A percentile compares a stretch with the other conserved stretches of the same genome.
phyloP scores from a whole-genome alignment of 805 yeast species.

The Monosporozyma unispora region DNA sequence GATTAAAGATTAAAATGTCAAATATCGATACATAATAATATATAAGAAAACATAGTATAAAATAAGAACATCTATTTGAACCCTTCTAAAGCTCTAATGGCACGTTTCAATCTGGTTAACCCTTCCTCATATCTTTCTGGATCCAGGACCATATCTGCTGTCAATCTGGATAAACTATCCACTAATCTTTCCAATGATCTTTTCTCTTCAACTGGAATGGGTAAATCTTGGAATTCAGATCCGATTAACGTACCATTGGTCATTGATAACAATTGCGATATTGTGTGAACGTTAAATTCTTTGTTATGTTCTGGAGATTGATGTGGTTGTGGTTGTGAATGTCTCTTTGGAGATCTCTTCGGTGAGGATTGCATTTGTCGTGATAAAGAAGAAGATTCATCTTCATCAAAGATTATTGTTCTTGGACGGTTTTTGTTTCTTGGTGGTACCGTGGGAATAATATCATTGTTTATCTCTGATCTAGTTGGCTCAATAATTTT shows the following conservation, averaged over 20 bases:
- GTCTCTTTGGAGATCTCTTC: background rate
- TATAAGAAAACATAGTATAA: background rate
- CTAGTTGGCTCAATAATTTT: slow-evolving; percentile 14
- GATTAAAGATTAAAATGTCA: background rate
- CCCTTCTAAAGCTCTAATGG: slow-evolving; percentile 81
- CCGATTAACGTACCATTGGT: slow-evolving; percentile 37
- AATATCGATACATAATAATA: background rate
- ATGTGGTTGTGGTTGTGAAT: slow-evolving; percentile 1
- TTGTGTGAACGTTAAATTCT: slow-evolving; percentile 27
- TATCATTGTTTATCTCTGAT: slow-evolving; percentile 12
- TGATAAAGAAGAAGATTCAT: background rate
- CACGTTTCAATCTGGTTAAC: slow-evolving; percentile 66
- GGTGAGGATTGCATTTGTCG: background rate
- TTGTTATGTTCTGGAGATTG: background rate
- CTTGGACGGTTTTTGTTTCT: slow-evolving; percentile 27
- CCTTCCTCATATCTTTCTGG: slow-evolving; percentile 76
- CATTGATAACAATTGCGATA: slow-evolving; percentile 31
- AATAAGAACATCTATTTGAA: slow-evolving; percentile 25
- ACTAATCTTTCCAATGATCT: slow-evolving; percentile 76
- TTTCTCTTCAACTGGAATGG: slow-evolving; percentile 67
- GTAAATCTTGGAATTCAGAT: slow-evolving; percentile 62
- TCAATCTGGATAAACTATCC: slow-evolving; percentile 73
- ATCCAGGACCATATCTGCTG: slow-evolving; percentile 86
- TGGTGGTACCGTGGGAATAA: slow-evolving; percentile 27
- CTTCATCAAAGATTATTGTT: slow-evolving; percentile 16